phyloP scores from a whole-genome alignment of 2,329 filamentous ascomycete genomes.

The Fusarium beomiforme region DNA sequence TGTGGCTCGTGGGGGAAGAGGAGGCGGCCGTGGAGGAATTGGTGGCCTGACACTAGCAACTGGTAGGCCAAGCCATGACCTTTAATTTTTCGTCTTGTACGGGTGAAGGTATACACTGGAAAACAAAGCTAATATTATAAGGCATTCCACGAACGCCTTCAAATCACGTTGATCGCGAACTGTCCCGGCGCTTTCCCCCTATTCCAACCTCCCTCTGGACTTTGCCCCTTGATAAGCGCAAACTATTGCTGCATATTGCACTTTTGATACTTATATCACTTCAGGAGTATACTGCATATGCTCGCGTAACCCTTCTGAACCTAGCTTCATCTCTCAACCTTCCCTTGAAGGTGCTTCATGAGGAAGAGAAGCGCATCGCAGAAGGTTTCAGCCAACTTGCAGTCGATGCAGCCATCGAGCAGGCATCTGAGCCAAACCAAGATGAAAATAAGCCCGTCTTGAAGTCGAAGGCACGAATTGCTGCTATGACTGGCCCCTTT shows the following conservation, averaged over 20 bases:
- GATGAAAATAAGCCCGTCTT: slow-evolving; percentile 71
- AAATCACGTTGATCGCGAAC: slow-evolving; percentile 56
- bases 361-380: slow-evolving; percentile 80
- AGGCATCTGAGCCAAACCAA: slow-evolving; percentile 47
- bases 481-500: slow-evolving; percentile 52
- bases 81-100: not conserved
- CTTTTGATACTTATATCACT: slow-evolving; percentile 79
- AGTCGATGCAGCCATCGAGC: slow-evolving; percentile 54
- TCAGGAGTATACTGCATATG: slow-evolving; percentile 80
- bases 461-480: slow-evolving; percentile 75
- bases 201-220: slow-evolving; percentile 69
- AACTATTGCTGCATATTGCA: slow-evolving; percentile 75
- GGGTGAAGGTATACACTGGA: not conserved
- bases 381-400: slow-evolving; percentile 78
- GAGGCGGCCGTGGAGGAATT: slow-evolving; percentile 39
- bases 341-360: slow-evolving; percentile 69
- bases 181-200: slow-evolving; percentile 65
- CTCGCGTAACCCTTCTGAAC: slow-evolving; percentile 75
- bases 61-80: slow-evolving; percentile 45
- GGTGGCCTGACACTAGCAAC: slow-evolving; percentile 46
- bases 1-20: slow-evolving; percentile 48
- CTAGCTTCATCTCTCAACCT: slow-evolving; percentile 78
- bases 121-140: slow-evolving; percentile 25
- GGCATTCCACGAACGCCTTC: slow-evolving; percentile 54
- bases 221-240: slow-evolving; percentile 68